phyloP scores from a whole-genome alignment of 2,329 filamentous ascomycete genomes.

The Sarocladium oryzae region DNA sequence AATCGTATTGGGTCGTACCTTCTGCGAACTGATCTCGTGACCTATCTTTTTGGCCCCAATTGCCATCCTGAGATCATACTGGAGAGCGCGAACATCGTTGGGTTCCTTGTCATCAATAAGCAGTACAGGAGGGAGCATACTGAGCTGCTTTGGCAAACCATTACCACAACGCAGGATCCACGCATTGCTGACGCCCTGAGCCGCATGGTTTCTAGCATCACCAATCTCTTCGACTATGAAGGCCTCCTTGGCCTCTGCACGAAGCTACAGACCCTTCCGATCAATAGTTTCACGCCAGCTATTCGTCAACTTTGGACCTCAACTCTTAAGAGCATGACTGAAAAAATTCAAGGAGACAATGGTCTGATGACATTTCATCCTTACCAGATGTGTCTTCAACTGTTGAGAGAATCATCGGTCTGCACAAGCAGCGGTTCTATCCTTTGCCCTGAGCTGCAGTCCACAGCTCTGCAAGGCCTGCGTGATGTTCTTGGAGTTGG shows the following conservation, averaged over 20 bases:
- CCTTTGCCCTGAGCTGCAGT: slow-evolving; percentile 55
- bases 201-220: slow-evolving; percentile 50
- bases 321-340: slow-evolving; percentile 44
- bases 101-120: slow-evolving; percentile 75
- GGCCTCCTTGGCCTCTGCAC: slow-evolving; percentile 59
- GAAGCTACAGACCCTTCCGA: slow-evolving; percentile 60
- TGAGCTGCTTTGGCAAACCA: slow-evolving; percentile 77
- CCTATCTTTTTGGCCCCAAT: slow-evolving; percentile 83
- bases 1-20: slow-evolving; percentile 65
- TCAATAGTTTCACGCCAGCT: slow-evolving; percentile 53
- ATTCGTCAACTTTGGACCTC: slow-evolving; percentile 57
- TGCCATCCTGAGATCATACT: slow-evolving; percentile 87
- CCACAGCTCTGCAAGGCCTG: slow-evolving; percentile 56
- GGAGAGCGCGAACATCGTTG: slow-evolving; percentile 75
- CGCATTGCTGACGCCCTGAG: slow-evolving; percentile 77
- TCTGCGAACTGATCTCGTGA: slow-evolving; percentile 62
- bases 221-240: slow-evolving; percentile 40
- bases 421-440: slow-evolving; percentile 46
- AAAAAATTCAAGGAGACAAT: slow-evolving; percentile 33
- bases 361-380: slow-evolving; percentile 32
- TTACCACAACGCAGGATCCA: slow-evolving; percentile 75
- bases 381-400: slow-evolving; percentile 51
- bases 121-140: slow-evolving; percentile 67
- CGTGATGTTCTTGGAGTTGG: slow-evolving; percentile 49
- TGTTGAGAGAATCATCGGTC: slow-evolving; percentile 66